phyloP scores from a whole-genome alignment of 192 early-diverging fungal species.

The Coemansia interrupta region DNA sequence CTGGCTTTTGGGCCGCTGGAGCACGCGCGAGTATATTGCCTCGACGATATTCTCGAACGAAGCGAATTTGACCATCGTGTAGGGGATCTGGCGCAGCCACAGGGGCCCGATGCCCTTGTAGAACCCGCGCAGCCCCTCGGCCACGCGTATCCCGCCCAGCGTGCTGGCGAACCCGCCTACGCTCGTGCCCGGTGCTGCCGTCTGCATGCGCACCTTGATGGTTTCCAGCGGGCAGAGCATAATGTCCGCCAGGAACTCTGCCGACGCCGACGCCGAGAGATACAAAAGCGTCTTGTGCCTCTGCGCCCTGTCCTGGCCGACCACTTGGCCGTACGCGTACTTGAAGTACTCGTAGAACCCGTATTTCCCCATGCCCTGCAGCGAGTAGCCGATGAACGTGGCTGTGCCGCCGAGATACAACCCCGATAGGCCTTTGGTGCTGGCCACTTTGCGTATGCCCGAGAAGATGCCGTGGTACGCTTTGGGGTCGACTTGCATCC shows the following conservation, averaged over 20 bases:
- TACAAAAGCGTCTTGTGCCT: slow-evolving; percentile 65
- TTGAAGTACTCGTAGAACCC: slow-evolving; percentile 84
- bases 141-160: slow-evolving; percentile 33
- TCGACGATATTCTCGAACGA: slow-evolving; percentile 68
- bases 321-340: slow-evolving; percentile 56
- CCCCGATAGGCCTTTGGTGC: slow-evolving; percentile 60
- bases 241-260: slow-evolving; percentile 74
- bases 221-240: slow-evolving; percentile 77
- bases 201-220: slow-evolving; percentile 75
- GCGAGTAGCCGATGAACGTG: slow-evolving; percentile 72
- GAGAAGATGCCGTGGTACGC: slow-evolving; percentile 31
- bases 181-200: slow-evolving; percentile 56
- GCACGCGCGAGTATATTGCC: slow-evolving; percentile 50
- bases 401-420: slow-evolving; percentile 68
- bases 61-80: slow-evolving; percentile 78
- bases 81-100: slow-evolving; percentile 71
- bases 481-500: slow-evolving; percentile 30
- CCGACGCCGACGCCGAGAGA: slow-evolving; percentile 62
- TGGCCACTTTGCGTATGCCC: slow-evolving; percentile 20
- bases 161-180: slow-evolving; percentile 57
- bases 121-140: slow-evolving; percentile 58
- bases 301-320: slow-evolving; percentile 56
- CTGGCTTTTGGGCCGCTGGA: slow-evolving; percentile 54
- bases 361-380: slow-evolving; percentile 78
- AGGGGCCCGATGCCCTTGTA: slow-evolving; percentile 63